A percentile compares a stretch with the other conserved stretches of the same genome.
These are phyloP conservation scores for Baorangia bicolor DNA, from an alignment of 768 basidiomycete genomes.

Conservation along the genomic window DNA sequence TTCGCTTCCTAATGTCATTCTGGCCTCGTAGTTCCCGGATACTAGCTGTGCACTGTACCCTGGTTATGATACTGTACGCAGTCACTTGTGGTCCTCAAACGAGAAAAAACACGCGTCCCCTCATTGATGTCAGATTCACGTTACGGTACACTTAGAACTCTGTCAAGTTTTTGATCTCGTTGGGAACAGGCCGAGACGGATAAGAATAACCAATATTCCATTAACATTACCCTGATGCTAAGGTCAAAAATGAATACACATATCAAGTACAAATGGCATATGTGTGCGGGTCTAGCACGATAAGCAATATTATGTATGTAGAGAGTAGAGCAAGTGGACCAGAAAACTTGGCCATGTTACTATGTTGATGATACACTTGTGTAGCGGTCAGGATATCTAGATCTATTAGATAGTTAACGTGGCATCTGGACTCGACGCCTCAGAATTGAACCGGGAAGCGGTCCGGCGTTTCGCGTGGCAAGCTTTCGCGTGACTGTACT, in stretches of 20 bases:
- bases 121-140: too few species aligned
- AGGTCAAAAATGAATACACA: background rate
- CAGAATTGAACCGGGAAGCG: background rate
- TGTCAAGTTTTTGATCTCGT: too few species aligned
- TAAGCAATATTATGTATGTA: background rate
- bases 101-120: too few species aligned
- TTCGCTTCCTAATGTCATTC: background rate
- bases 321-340: background rate
- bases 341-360: background rate
- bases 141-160: too few species aligned
- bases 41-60: too few species aligned
- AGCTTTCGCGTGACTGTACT: conserved; percentile 7
- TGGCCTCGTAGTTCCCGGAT: too few species aligned
- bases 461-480: conserved; percentile 4
- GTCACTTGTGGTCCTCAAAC: too few species aligned
- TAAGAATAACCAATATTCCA: background rate
- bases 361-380: background rate
- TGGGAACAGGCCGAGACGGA: background rate
- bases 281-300: background rate
- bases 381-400: background rate
- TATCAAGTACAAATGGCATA: background rate
- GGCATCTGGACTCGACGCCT: background rate
- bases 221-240: background rate
- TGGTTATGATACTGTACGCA: background rate
- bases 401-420: background rate